Conservation (phyloP, 1,284 basidiomycete species). For the Ganoderma sinense region DNA sequence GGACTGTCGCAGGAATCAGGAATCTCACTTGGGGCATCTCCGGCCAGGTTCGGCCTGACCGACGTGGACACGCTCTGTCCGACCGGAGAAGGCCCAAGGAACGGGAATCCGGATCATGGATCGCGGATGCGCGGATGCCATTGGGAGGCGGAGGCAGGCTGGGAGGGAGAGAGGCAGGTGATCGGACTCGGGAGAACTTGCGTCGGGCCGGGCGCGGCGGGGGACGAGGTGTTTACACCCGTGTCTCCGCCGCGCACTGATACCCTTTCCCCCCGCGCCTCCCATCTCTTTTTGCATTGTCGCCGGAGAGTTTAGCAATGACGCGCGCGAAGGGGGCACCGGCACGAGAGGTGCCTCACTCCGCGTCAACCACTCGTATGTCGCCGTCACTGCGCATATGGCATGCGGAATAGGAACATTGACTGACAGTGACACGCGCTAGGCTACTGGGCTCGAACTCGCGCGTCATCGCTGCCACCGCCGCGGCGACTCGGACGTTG, state of each 20-base stretch:
- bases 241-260: not conserved
- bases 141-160: no score
- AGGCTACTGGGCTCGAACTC: not conserved
- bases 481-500: not conserved
- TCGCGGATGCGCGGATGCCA: no score
- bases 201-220: not conserved
- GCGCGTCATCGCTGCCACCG: not conserved
- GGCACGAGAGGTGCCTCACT: not conserved
- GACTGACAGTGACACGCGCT: no score
- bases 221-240: not conserved
- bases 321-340: not conserved
- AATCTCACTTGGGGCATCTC: no score
- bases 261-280: no score
- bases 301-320: not conserved
- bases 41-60: no score
- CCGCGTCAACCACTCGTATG: not conserved
- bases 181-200: not conserved
- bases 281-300: no score
- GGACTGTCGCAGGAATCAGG: no score
- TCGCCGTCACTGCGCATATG: not conserved
- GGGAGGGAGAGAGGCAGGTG: not conserved
- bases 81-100: not conserved
- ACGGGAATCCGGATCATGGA: no score
- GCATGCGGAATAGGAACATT: not conserved
- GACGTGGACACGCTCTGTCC: not conserved